Percentiles rank a stretch among this genome's conserved stretches.
phyloP scores from a whole-genome alignment of 805 yeast species.

The Suhomyces prunicola region DNA sequence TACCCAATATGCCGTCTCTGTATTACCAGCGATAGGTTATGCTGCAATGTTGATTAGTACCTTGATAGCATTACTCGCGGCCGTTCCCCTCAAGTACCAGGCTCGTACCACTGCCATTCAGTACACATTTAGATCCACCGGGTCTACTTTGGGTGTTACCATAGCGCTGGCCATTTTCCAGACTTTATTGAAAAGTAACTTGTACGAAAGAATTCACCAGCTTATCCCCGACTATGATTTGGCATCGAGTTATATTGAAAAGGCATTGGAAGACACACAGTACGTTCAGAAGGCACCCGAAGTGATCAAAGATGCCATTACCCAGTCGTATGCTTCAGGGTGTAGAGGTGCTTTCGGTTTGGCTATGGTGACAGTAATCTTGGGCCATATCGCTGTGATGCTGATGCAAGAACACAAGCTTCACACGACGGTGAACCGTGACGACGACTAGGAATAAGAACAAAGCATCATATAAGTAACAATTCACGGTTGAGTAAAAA shows the following conservation, averaged over 20 bases:
- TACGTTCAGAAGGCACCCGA: slow-evolving; percentile 54
- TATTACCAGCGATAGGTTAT: slow-evolving; percentile 63
- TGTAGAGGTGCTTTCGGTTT: slow-evolving; percentile 55
- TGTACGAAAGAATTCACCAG: slow-evolving; percentile 12
- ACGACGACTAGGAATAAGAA: neutral
- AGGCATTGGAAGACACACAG: slow-evolving; percentile 55
- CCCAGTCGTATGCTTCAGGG: slow-evolving; percentile 50
- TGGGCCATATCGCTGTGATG: slow-evolving; percentile 42
- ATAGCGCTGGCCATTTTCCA: slow-evolving; percentile 66
- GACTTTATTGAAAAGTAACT: slow-evolving; percentile 32
- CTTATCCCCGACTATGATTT: slow-evolving; percentile 28
- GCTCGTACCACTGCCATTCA: slow-evolving; percentile 89
- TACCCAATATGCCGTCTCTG: slow-evolving; percentile 42
- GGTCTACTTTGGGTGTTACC: slow-evolving; percentile 81
- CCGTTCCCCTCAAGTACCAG: slow-evolving; percentile 66
- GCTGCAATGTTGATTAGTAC: slow-evolving; percentile 69
- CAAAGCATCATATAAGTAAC: too few species aligned
- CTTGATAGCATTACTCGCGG: slow-evolving; percentile 68
- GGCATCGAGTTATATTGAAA: slow-evolving; percentile 44
- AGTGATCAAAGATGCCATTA: slow-evolving; percentile 44
- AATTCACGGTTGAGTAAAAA: too few species aligned
- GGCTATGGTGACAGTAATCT: slow-evolving; percentile 35
- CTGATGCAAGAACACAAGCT: slow-evolving; percentile 58
- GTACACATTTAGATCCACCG: slow-evolving; percentile 83
- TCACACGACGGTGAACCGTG: slow-evolving; percentile 50